These are phyloP conservation scores for Salix arbutifolia DNA, from an alignment of 345 rosid species.

Conservation along the genomic window DNA sequence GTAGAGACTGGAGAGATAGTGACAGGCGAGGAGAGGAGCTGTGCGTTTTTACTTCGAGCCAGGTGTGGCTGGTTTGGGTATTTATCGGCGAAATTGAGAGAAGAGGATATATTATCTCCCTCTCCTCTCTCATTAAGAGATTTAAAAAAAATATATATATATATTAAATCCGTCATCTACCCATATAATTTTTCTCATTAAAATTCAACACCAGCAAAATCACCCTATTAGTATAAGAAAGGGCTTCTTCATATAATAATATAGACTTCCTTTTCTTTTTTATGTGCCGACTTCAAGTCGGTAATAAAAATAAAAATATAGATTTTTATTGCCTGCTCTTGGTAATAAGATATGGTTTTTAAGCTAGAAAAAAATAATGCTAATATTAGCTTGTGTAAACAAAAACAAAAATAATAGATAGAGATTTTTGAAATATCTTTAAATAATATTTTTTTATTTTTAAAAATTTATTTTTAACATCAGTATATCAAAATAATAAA, in stretches of 20 bases:
- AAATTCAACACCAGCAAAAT: not conserved
- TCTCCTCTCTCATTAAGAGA: too few species aligned
- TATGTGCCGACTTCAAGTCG: too few species aligned
- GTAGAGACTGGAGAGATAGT: not conserved
- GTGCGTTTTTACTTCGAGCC: not conserved
- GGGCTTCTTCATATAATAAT: not conserved
- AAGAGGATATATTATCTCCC: not conserved
- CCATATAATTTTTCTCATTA: not conserved
- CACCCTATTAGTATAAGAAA: not conserved
- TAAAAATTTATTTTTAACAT: too few species aligned
- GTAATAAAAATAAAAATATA: too few species aligned
- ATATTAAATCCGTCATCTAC: not conserved
- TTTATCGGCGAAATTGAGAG: slow-evolving; percentile 16
- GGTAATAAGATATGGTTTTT: too few species aligned
- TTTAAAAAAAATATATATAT: not conserved
- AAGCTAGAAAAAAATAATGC: too few species aligned
- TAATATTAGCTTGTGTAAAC: too few species aligned
- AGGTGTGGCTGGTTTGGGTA: slow-evolving; percentile 4
- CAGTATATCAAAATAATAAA: too few species aligned
- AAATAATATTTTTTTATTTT: too few species aligned
- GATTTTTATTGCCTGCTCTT: too few species aligned
- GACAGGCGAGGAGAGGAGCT: not conserved
- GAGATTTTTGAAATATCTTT: not conserved
- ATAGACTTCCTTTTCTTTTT: too few species aligned
- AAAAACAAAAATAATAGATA: too few species aligned